Percentiles rank a stretch among this genome's conserved stretches.
Evolutionary conservation across 2,329 filamentous ascomycete genomes (phyloP).

Genomic region (Neonectria punicea): DNA sequence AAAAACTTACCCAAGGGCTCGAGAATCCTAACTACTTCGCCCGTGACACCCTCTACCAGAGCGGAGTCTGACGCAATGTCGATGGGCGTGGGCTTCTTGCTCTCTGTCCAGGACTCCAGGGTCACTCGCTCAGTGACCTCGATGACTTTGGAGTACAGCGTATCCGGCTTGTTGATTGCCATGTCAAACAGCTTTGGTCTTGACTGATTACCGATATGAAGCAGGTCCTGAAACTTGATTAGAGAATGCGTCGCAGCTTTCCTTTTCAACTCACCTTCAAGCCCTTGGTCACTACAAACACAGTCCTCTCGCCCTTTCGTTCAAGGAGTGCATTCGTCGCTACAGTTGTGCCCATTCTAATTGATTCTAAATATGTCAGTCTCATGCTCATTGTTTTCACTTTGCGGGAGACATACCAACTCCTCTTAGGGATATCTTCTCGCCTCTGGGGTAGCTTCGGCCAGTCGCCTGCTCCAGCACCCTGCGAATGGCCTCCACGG

Average conservation of each 20-base stretch:
- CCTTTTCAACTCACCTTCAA: conserved; percentile 60
- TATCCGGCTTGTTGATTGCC: conserved; percentile 84
- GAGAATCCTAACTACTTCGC: conserved; percentile 74
- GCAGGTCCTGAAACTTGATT: conserved; percentile 67
- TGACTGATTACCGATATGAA: conserved; percentile 91
- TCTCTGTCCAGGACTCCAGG: conserved; percentile 86
- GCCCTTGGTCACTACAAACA: conserved; percentile 84
- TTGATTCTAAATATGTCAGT: conserved; percentile 83
- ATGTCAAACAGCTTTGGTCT: conserved; percentile 90
- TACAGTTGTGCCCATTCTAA: conserved; percentile 94
- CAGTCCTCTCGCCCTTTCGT: conserved; percentile 87
- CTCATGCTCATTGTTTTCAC: conserved; percentile 44
- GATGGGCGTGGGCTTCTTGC: conserved; percentile 57
- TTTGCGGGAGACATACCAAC: conserved; percentile 5
- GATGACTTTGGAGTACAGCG: conserved; percentile 83
- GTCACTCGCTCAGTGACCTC: conserved; percentile 91
- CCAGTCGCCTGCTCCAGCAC: conserved; percentile 80
- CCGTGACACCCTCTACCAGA: conserved; percentile 69
- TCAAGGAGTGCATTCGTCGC: conserved; percentile 91
- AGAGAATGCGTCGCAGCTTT: accelerated
- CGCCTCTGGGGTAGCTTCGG: conserved; percentile 78
- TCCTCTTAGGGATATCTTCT: conserved; percentile 61
- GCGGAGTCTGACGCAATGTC: conserved; percentile 53
- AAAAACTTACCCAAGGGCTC: conserved; percentile 66
- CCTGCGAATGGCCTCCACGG: conserved; percentile 88